Percentiles rank a stretch among this genome's conserved stretches.
Evolutionary conservation across 2,329 filamentous ascomycete genomes (phyloP).

Genomic region (Emergomyces orientalis): DNA sequence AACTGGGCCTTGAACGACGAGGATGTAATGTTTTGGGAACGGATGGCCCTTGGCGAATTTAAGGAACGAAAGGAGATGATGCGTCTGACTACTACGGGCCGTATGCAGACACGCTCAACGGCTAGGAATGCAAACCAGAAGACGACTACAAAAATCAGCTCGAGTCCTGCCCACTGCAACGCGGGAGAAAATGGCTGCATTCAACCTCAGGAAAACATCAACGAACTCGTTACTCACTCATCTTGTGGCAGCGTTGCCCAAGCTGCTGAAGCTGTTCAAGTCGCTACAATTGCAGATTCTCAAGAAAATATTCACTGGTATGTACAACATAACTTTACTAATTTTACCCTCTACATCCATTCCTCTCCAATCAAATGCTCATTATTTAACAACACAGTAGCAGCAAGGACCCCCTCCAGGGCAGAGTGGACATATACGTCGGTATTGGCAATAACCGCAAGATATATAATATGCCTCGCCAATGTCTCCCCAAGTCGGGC

Average conservation of each 20-base stretch:
- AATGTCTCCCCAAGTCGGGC: neutral
- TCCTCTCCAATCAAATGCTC: neutral
- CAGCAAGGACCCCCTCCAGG: neutral
- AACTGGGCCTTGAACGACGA: neutral
- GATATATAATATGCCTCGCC: neutral
- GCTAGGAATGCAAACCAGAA: neutral
- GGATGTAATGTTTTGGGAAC: neutral
- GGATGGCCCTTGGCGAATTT: neutral
- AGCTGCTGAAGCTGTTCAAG: neutral
- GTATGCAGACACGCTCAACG: neutral
- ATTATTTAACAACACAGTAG: neutral
- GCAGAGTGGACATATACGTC: neutral
- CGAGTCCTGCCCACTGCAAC: neutral
- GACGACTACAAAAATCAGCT: neutral
- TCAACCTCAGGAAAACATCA: neutral
- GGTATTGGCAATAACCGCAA: neutral
- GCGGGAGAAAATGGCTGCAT: neutral
- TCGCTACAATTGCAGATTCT: neutral
- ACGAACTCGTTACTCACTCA: neutral
- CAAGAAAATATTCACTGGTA: neutral
- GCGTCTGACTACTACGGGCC: neutral
- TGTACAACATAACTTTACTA: neutral
- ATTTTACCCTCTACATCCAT: neutral
- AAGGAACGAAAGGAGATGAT: neutral
- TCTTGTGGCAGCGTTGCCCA: too few relatives aligned